Percentiles rank a stretch among this genome's conserved stretches.
phyloP scores from a whole-genome alignment of 2,329 filamentous ascomycete genomes.

The Onygenales sp. region DNA sequence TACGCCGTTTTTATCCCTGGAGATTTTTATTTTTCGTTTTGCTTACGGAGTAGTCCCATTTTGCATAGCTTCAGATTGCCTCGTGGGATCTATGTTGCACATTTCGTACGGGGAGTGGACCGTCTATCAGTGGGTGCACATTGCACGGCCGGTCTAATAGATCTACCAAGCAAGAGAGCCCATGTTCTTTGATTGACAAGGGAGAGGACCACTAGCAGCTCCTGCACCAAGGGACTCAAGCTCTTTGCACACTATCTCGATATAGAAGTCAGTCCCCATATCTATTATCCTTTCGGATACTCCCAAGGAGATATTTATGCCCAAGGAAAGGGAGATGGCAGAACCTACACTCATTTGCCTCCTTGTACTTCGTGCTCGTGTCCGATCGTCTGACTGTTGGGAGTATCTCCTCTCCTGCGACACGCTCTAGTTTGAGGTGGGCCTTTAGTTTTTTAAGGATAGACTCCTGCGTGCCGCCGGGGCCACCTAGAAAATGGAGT shows the following conservation, averaged over 20 bases:
- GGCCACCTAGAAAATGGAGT: not conserved
- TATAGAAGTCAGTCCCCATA: not conserved
- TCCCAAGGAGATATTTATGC: not conserved
- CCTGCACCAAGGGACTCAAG: conserved; percentile 10
- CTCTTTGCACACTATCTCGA: conserved; percentile 14
- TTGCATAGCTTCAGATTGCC: too few species aligned
- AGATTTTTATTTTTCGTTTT: too few species aligned
- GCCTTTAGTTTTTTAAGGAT: conserved; percentile 9
- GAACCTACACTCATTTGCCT: conserved; percentile 1
- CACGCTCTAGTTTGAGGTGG: conserved; percentile 10
- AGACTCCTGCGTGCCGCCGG: conserved; percentile 2
- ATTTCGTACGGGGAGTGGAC: too few species aligned
- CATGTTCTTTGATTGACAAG: not conserved
- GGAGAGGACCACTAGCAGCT: not conserved
- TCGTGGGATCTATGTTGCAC: too few species aligned
- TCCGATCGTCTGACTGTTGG: conserved; percentile 3
- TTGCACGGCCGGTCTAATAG: too few species aligned
- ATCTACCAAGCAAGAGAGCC: conserved; percentile 1
- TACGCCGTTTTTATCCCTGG: too few species aligned
- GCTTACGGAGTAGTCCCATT: too few species aligned
- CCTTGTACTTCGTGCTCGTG: conserved; percentile 2
- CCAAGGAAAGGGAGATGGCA: not conserved
- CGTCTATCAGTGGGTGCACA: too few species aligned
- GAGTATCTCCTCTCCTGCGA: conserved; percentile 7
- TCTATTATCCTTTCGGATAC: not conserved